These are phyloP conservation scores for Pholiota adiposa DNA, from an alignment of 1,284 basidiomycete genomes.

Conservation along the genomic window DNA sequence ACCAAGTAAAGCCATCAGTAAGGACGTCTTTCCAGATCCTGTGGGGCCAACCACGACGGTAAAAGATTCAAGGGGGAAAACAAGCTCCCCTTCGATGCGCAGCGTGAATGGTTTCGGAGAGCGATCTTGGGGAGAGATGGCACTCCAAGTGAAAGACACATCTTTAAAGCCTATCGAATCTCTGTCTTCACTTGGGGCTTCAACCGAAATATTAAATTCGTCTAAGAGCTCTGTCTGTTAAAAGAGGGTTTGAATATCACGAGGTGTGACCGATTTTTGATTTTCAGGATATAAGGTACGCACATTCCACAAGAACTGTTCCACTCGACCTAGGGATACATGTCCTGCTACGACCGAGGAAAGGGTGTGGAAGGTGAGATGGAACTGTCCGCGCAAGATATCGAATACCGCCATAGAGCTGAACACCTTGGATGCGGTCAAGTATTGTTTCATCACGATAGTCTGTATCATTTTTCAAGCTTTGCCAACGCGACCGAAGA, in stretches of 20 bases:
- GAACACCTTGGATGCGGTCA: slow-evolving; percentile 45
- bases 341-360: slow-evolving; percentile 22
- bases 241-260: background rate
- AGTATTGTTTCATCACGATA: slow-evolving; percentile 40
- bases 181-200: background rate
- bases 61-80: slow-evolving; percentile 55
- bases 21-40: slow-evolving; percentile 47
- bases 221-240: background rate
- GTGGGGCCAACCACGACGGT: slow-evolving; percentile 67
- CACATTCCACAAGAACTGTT: slow-evolving; percentile 6
- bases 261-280: background rate
- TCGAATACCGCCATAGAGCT: slow-evolving; percentile 51
- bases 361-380: slow-evolving; percentile 24
- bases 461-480: slow-evolving; percentile 31
- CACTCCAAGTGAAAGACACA: background rate
- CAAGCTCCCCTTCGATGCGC: background rate
- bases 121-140: background rate
- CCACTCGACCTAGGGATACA: slow-evolving; percentile 32
- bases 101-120: background rate
- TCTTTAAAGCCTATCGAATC: background rate
- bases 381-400: slow-evolving; percentile 44
- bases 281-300: background rate
- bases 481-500: background rate
- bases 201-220: background rate
- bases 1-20: slow-evolving; percentile 60